Evolutionary conservation across 2,329 filamentous ascomycete species (phyloP).

Genomic region (Niveomyces coronatus): DNA sequence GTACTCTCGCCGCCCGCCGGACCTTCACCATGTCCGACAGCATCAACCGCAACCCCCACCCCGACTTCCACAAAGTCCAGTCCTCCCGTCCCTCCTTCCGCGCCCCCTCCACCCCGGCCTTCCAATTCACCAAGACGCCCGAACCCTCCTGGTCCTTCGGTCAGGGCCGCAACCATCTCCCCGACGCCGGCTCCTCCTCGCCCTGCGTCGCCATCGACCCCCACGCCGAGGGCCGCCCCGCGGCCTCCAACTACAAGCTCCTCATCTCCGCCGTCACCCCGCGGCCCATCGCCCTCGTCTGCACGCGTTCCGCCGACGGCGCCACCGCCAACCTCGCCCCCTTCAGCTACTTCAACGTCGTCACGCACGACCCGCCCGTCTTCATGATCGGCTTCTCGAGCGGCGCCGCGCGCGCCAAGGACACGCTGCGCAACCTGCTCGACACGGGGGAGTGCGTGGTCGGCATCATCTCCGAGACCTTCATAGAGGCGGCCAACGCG

Average conservation of each 20-base stretch:
- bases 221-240: constrained; percentile 56
- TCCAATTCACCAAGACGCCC: constrained; percentile 53
- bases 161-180: constrained; percentile 48
- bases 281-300: constrained; percentile 63
- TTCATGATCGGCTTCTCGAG: constrained; percentile 53
- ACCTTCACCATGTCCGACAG: constrained; percentile 16
- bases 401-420: constrained; percentile 51
- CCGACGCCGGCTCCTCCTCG: constrained; percentile 24
- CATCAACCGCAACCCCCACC: constrained; percentile 54
- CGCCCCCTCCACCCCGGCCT: constrained; percentile 27
- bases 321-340: constrained; percentile 64
- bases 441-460: constrained; percentile 69
- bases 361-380: constrained; percentile 78
- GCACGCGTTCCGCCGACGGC: constrained; percentile 49
- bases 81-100: constrained; percentile 53
- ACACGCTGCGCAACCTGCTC: constrained; percentile 64
- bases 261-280: constrained; percentile 77
- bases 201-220: constrained; percentile 72
- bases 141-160: constrained; percentile 57
- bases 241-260: constrained; percentile 78
- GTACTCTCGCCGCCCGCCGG: not conserved
- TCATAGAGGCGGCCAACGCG: constrained; percentile 80
- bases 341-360: constrained; percentile 76
- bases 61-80: constrained; percentile 67
- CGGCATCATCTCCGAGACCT: constrained; percentile 80